Evolutionary conservation across 768 basidiomycete species (phyloP), one percentile per base, ranked within the genome.

Genomic region (Agaricus sinodeliciosus): DNA sequence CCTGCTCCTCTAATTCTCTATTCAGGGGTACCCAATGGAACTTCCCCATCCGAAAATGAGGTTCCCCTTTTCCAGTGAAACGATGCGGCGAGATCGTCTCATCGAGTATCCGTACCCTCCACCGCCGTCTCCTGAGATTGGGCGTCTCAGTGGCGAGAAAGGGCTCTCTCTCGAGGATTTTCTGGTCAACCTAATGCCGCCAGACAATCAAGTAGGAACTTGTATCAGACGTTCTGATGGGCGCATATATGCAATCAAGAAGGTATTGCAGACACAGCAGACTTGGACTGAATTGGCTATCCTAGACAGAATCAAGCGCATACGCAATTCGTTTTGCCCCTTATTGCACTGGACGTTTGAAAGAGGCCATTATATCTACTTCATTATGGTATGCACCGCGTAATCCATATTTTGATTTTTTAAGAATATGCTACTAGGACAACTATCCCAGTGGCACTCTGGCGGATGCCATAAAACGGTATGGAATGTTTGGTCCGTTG

Each of bases 401-500:
- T 25, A 15, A 35, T 27, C 26, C 27, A 19, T n/a, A n/a, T 8
- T 9, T 25, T 0, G 8, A 13, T 15, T 15, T 9, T 3, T 8
- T 12, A n/a, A 22, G 22, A 22, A 35, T 35, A 27, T 48, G 37
- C 9, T 7, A 4, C 8, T 36, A 74, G 71, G 72, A 71, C 34
- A 67, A 66, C 49, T 67, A 64, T 56, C 65, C 63, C 18, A 56
- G 61, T 34, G 66, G 66, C 13, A 47, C 45, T n/a, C 57, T 77
- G 3, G 42, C 61, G 15, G 62, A 68, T 11, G 59, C 68, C 16
- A 55, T 77, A 16, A 54, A 57, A 18, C 60, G 57, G 2, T 55
- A 69, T 42, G 76, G 73, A 0, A 57, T 67, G 1, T 52, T 80
- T 7, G 57, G 60, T 8, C 60, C 69, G 4, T 62, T 69, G 4